Base-by-base conservation (phyloP, 202 grass and related monocot species). In the Saccharum hybrid region DNA sequence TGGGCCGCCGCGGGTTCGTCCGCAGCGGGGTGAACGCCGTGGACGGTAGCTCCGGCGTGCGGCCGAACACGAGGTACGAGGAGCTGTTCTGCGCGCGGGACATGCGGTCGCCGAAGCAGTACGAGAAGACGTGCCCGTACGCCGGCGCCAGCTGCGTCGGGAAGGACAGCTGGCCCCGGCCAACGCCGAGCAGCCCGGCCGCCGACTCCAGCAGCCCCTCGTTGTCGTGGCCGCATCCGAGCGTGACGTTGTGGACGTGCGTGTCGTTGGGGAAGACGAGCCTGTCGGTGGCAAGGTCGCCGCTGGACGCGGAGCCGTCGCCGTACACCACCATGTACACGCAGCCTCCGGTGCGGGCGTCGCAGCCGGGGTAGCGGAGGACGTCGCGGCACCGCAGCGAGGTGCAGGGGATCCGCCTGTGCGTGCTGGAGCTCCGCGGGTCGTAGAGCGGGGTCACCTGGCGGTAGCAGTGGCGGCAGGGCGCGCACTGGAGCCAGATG, bases 211-310 rank as follows among this genome's bases (percentile, higher is more conserved):
- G 84, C 54, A 90, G 77, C 13, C 85, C 94, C 80, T 77, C 83
- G 68, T 97, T 92, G 66, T 94, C 78, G 72, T 87, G 91, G 69
- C 94, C 91, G 82, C 94, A 97, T 0, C 94, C 94, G 42, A 97
- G 67, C 13, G 80, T 89, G 65, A 97, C 33, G 72, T 85, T 84
- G 36, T 72, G 23, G 34, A 83, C 22, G 28, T 43, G 63, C 52
- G 66, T 41, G 66, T 83, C 64, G 72, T 74, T 14, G 56, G 86
- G 67, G 88, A 97, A 90, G 4, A 82, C 72, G 64, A 97, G 78
- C 30, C 62, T 82, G 73, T 97, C 94, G 0, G 90, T 90, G 43
- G 77, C 86, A 28, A 92, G 80, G 28, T 94, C 75, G 41, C 91
- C 91, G 0, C 30, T 78, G 18, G 87, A 89, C 31, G 68, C 45